Evolutionary conservation across 108 stramenopile species (phyloP).

Genomic region (Cyclotella atomus): DNA sequence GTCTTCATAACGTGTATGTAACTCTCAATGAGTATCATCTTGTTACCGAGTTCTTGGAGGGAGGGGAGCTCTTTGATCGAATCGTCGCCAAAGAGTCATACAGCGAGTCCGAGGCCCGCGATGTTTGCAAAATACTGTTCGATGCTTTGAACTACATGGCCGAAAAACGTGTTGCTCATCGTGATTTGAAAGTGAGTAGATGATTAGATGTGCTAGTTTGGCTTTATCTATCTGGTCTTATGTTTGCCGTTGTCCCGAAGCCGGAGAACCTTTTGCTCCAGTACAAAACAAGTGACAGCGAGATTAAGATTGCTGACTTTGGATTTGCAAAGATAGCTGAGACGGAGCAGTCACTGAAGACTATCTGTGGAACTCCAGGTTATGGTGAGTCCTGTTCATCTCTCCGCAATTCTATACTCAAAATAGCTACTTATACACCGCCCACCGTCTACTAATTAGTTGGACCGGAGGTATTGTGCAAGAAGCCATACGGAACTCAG

Average conservation of each 20-base stretch:
- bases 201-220: too few species aligned
- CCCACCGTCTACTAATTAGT: conserved; percentile 14
- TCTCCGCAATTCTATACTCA: not conserved
- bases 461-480: conserved; percentile 69
- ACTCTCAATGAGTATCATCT: conserved; percentile 65
- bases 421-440: not conserved
- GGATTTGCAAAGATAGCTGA: conserved; percentile 89
- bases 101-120: conserved; percentile 94
- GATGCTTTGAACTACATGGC: conserved; percentile 90
- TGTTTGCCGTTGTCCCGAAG: too few species aligned
- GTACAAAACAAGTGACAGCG: conserved; percentile 76
- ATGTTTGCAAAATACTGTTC: conserved; percentile 84
- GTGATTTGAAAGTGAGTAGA: too few species aligned
- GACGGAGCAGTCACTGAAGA: conserved; percentile 60
- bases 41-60: conserved; percentile 77
- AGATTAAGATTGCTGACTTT: conserved; percentile 98
- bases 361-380: conserved; percentile 78
- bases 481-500: conserved; percentile 62
- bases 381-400: conserved; percentile 18
- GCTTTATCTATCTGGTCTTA: too few species aligned
- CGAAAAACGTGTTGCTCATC: conserved; percentile 78
- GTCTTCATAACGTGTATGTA: conserved; percentile 77
- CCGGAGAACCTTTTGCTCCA: conserved; percentile 90
- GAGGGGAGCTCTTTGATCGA: conserved; percentile 93
- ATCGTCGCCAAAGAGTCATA: conserved; percentile 94